Evolutionary conservation across 176 grass and related monocot species (phyloP).

Genomic region (Bolboschoenus planiculmis): DNA sequence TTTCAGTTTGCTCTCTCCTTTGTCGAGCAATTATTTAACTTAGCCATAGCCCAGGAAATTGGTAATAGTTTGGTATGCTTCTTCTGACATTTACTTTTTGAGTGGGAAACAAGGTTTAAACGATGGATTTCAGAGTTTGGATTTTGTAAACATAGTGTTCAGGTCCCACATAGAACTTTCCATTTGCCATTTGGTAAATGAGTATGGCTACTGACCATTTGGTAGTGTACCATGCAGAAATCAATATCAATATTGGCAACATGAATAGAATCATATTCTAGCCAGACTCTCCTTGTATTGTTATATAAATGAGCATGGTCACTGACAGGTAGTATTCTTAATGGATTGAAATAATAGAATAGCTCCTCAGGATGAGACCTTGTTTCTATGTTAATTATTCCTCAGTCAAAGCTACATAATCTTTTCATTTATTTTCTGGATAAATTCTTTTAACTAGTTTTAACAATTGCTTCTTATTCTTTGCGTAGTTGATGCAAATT

Average conservation of each 20-base stretch:
- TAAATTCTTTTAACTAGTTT: background rate
- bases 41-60: conserved; percentile 45
- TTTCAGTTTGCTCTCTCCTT: conserved; percentile 89
- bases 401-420: background rate
- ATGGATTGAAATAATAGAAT: background rate
- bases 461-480: background rate
- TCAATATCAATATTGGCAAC: background rate
- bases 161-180: background rate
- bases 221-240: background rate
- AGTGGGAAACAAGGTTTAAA: background rate
- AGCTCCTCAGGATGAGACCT: background rate
- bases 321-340: background rate
- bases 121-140: background rate
- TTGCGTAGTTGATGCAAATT: conserved; percentile 38
- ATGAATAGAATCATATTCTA: background rate
- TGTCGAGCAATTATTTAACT: conserved; percentile 75
- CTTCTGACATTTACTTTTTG: background rate
- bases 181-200: background rate
- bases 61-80: conserved; percentile 46
- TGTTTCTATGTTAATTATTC: background rate
- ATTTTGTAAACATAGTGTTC: background rate
- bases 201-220: too few species aligned
- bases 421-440: background rate
- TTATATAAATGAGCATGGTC: background rate
- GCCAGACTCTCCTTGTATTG: background rate